Evolutionary conservation across 352 stramenopile genomes (phyloP), one percentile per base, ranked within the genome.

Genomic region (Pythium folliculosum): DNA sequence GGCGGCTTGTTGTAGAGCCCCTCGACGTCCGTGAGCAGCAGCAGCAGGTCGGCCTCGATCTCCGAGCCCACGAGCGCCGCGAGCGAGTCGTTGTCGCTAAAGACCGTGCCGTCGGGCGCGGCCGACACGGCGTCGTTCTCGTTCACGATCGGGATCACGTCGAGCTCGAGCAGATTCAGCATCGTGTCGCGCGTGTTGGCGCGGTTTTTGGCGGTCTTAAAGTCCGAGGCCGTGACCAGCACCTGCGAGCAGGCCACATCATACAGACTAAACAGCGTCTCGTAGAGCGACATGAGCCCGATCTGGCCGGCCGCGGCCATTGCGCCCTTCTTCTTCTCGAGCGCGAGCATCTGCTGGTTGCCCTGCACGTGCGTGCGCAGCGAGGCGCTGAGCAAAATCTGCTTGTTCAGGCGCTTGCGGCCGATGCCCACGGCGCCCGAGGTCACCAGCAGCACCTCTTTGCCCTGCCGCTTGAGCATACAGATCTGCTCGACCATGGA

Each of bases 101-200:
- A 99, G 25, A 95, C 78, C 9, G 83, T 86, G 40, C 85, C 83
- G 63, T 93, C 86, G 23, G 77, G 77, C 38, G 70, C 80, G 8
- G 87, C 92, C 40, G 83, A 97, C 23, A 99, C 96, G 0, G 97
- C 95, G 86, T 99, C 97, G 77, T 99, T 99, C 71, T 99, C 97
- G 77, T 99, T 99, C 40, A 99, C 91, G 71, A 99, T 99, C 8
- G 97, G 97, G 23, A 99, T 95, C 56, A 99, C 96, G 35, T 98
- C 96, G n/a, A 99, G 76, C 63, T 91, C 84, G 19, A 99, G 78
- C 44, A 99, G 78, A 38, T 93, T 91, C 43, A 94, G 76, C 72
- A 97, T 88, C n/a, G 91, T 96, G 69, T 96, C 85, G 66, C 82
- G 84, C 81, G 91, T 91, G 54, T 92, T 95, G 21, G 84, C 83